phyloP scores from a whole-genome alignment of 805 yeast genomes.

The Tetrapisispora namnaoensis region DNA sequence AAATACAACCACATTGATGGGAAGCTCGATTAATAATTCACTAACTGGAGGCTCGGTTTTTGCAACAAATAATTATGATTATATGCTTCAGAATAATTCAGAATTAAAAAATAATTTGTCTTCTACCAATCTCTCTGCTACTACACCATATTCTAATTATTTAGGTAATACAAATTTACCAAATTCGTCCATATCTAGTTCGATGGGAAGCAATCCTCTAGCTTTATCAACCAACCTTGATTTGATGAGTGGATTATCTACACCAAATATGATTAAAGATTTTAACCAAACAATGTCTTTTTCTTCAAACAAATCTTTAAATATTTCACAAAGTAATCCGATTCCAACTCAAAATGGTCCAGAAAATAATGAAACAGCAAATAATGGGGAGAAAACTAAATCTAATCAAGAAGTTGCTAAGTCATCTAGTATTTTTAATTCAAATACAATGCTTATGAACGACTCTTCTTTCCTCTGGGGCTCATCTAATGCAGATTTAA shows the following conservation, averaged over 20 bases:
- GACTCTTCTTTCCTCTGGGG: constrained; percentile 8
- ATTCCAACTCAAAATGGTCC: neutral
- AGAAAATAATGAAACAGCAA: neutral
- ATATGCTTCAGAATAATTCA: neutral
- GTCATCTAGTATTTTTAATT: neutral
- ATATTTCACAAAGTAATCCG: neutral
- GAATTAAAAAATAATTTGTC: neutral
- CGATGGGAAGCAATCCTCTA: neutral
- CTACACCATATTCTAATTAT: neutral
- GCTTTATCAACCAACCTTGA: constrained; percentile 1
- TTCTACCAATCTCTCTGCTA: neutral
- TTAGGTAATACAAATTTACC: constrained; percentile 1
- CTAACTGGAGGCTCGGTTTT: neutral
- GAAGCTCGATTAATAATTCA: constrained; percentile 1
- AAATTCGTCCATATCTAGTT: neutral
- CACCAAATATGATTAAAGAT: neutral
- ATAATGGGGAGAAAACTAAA: neutral
- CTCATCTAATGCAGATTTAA: constrained; percentile 3
- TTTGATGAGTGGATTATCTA: constrained; percentile 1
- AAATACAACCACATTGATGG: constrained; percentile 5
- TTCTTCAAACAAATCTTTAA: neutral
- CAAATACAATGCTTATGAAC: neutral
- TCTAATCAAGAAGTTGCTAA: neutral
- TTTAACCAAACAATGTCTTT: constrained; percentile 1
- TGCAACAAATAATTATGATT: neutral